Evolutionary conservation across 768 basidiomycete species (phyloP).

Genomic region (Omphalotus guepiniiformis): DNA sequence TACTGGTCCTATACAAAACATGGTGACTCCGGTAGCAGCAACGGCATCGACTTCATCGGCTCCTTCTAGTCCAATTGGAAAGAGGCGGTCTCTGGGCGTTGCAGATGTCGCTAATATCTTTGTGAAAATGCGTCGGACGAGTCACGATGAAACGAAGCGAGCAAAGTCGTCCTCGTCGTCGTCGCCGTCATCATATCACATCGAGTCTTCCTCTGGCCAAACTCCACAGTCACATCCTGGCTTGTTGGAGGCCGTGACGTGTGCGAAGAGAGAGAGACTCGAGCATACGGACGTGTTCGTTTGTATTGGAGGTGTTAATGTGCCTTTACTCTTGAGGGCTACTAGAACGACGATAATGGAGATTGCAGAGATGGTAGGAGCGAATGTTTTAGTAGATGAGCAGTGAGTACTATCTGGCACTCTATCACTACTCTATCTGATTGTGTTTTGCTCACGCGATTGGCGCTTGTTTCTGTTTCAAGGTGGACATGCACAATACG

Average conservation of each 20-base stretch:
- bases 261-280: constrained; percentile 22
- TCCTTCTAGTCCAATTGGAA: no score
- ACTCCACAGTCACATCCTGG: no score
- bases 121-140: constrained; percentile 44
- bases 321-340: constrained; percentile 49
- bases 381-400: constrained; percentile 52
- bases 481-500: constrained; percentile 5
- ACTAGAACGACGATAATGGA: constrained; percentile 49
- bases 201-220: constrained; percentile 31
- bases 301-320: constrained; percentile 62
- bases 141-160: not conserved
- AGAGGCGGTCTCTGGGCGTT: constrained; percentile 27
- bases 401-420: constrained; percentile 43
- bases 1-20: no score
- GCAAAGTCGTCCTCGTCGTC: no score
- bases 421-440: not conserved
- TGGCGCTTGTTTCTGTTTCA: not conserved
- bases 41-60: constrained; percentile 13
- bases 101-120: constrained; percentile 50
- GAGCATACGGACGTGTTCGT: constrained; percentile 41
- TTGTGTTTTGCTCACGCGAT: not conserved
- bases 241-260: constrained; percentile 20
- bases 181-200: no score
- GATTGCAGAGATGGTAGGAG: constrained; percentile 28
- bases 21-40: no score